Percentiles rank a stretch among this genome's conserved stretches.
Evolutionary conservation across 805 yeast species (phyloP).

Genomic region (Teunomyces cretensis): DNA sequence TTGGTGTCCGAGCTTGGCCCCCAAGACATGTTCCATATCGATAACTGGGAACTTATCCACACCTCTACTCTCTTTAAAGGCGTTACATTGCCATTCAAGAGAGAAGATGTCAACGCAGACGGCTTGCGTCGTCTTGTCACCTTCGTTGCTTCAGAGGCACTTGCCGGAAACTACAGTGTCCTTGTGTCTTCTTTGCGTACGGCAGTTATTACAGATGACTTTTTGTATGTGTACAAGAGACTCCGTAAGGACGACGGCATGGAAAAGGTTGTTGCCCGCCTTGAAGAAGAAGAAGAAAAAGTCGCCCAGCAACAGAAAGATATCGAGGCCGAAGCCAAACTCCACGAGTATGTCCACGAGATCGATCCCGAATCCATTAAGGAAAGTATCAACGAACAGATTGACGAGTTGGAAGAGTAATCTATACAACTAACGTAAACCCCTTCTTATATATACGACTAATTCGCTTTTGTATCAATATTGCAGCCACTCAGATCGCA

Average conservation of each 20-base stretch:
- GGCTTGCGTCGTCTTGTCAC: neutral
- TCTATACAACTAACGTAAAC: neutral
- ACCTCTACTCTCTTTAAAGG: slow-evolving; percentile 19
- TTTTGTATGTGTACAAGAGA: slow-evolving; percentile 31
- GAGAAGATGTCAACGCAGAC: neutral
- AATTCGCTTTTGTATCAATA: too few relatives aligned
- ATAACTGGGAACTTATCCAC: slow-evolving; percentile 23
- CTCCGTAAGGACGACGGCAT: slow-evolving; percentile 12
- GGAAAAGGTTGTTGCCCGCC: slow-evolving; percentile 6
- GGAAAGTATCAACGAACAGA: slow-evolving; percentile 10
- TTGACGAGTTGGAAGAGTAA: slow-evolving; percentile 9
- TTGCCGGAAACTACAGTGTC: slow-evolving; percentile 6
- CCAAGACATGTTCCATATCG: slow-evolving; percentile 8
- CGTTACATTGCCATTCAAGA: neutral
- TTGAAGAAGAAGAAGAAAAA: neutral
- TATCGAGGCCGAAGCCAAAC: neutral
- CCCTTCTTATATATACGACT: neutral
- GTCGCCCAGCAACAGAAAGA: neutral
- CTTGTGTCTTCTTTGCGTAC: slow-evolving; percentile 16
- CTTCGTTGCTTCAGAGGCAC: slow-evolving; percentile 11
- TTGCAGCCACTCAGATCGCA: too few relatives aligned
- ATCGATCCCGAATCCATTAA: slow-evolving; percentile 9
- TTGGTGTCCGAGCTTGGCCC: slow-evolving; percentile 24
- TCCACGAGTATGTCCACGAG: slow-evolving; percentile 3
- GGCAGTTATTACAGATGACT: slow-evolving; percentile 20